phyloP scores from a whole-genome alignment of 257 asterid species.

The Sherardia arvensis region DNA sequence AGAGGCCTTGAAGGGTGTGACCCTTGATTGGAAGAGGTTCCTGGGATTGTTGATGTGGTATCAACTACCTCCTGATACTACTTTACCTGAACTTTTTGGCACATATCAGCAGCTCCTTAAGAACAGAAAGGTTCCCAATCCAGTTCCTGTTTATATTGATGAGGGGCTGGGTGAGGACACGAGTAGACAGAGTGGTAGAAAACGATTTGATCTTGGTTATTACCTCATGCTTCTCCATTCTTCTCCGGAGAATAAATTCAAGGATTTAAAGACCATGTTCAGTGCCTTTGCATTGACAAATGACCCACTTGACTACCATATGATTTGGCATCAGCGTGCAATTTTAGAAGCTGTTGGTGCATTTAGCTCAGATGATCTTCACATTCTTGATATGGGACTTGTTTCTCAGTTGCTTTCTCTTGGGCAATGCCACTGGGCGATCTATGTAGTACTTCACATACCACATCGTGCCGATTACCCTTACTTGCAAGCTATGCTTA shows the following conservation, averaged over 20 bases:
- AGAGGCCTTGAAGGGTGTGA: constrained; percentile 52
- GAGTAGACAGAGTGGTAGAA: constrained; percentile 33
- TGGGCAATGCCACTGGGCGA: constrained; percentile 97
- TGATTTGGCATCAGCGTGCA: constrained; percentile 99
- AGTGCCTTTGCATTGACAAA: constrained; percentile 88
- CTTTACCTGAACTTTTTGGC: constrained; percentile 62
- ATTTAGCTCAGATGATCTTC: constrained; percentile 84
- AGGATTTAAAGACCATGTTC: constrained; percentile 77
- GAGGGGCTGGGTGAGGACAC: constrained; percentile 64
- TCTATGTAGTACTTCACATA: constrained; percentile 90
- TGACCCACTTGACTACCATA: constrained; percentile 97
- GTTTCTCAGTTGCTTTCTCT: constrained; percentile 83
- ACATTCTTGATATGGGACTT: constrained; percentile 82
- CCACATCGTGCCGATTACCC: constrained; percentile 88
- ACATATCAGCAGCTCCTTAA: constrained; percentile 78
- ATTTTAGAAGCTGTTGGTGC: constrained; percentile 90
- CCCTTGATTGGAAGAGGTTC: constrained; percentile 96
- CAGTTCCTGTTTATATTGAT: constrained; percentile 89
- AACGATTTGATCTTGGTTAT: constrained; percentile 76
- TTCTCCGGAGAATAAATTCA: constrained; percentile 60
- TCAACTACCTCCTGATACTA: constrained; percentile 74
- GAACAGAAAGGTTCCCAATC: constrained; percentile 81
- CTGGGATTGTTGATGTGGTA: constrained; percentile 95
- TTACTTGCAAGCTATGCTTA: constrained; percentile 53
- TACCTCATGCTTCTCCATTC: constrained; percentile 98